Evolutionary conservation across 176 grass and related monocot species (phyloP).

Genomic region (Carex parvula): DNA sequence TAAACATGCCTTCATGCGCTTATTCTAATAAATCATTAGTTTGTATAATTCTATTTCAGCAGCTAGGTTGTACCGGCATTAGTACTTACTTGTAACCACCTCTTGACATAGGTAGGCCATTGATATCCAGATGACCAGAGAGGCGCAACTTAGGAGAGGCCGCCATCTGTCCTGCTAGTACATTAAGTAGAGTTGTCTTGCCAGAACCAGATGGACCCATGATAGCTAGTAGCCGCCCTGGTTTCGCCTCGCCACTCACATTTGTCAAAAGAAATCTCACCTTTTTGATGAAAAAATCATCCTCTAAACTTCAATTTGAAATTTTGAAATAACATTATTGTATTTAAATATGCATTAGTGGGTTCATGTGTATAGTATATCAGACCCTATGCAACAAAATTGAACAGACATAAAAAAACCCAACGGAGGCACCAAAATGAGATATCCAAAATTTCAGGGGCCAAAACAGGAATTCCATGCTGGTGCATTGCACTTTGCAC

Average conservation of each 20-base stretch:
- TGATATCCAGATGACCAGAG: constrained; percentile 55
- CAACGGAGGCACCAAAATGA: too few relatives aligned
- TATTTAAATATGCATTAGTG: too few relatives aligned
- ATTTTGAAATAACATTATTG: too few relatives aligned
- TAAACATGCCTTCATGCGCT: not conserved
- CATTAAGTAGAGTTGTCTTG: constrained; percentile 89
- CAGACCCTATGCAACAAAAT: too few relatives aligned
- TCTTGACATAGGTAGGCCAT: constrained; percentile 44
- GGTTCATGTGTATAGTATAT: too few relatives aligned
- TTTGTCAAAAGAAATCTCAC: constrained; percentile 80
- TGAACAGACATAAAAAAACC: too few relatives aligned
- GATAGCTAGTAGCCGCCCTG: constrained; percentile 68
- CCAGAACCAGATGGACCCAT: constrained; percentile 93
- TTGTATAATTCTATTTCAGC: not conserved
- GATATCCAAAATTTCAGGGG: too few relatives aligned
- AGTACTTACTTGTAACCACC: constrained; percentile 64
- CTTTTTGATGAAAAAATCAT: constrained; percentile 31
- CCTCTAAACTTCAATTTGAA: not conserved
- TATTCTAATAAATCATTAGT: not conserved
- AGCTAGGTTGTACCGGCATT: not conserved
- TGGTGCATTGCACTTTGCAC: too few relatives aligned
- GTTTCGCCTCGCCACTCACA: constrained; percentile 69
- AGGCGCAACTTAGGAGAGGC: constrained; percentile 64
- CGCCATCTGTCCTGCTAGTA: constrained; percentile 73
- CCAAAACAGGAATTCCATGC: too few relatives aligned